Percentiles rank a stretch among this genome's conserved stretches.
Evolutionary conservation across 78 protist species (phyloP).

Genomic region (Salpingoeca rosetta): DNA sequence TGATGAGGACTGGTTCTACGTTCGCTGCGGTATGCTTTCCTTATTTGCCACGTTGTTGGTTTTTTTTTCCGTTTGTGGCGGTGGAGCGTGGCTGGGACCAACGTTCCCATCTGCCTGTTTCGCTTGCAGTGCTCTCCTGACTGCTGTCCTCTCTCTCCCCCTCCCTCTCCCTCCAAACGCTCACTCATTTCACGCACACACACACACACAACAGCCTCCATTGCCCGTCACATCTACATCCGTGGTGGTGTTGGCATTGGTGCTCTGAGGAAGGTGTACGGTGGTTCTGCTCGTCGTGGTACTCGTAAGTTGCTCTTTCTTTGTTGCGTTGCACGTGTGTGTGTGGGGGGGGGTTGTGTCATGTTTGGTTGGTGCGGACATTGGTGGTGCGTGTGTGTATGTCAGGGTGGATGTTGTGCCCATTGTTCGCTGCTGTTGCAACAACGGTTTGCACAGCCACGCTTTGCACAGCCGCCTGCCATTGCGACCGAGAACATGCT

Average conservation of each 20-base stretch:
- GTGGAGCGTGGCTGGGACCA: neutral
- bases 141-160: neutral
- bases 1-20: constrained; percentile 95
- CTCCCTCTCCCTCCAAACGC: neutral
- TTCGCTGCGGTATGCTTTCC: constrained; percentile 66
- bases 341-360: too few relatives aligned
- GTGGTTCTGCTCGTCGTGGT: constrained; percentile 31
- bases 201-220: constrained; percentile 41
- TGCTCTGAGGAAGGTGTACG: constrained; percentile 34
- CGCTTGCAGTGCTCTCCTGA: neutral
- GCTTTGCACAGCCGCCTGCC: too few relatives aligned
- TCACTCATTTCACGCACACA: neutral
- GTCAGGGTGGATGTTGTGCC: too few relatives aligned
- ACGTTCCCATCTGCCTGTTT: neutral
- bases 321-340: too few relatives aligned
- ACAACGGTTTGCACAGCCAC: too few relatives aligned
- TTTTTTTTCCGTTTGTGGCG: neutral
- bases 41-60: neutral
- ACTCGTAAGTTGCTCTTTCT: neutral
- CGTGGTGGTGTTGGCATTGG: constrained; percentile 67
- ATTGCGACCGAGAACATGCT: too few relatives aligned
- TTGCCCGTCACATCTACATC: constrained; percentile 73
- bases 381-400: too few relatives aligned
- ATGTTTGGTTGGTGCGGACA: too few relatives aligned
- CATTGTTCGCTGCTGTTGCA: too few relatives aligned